Percentiles rank a stretch among this genome's conserved stretches.
Evolutionary conservation across 768 basidiomycete species (phyloP).

Genomic region (Lactarius indigo): DNA sequence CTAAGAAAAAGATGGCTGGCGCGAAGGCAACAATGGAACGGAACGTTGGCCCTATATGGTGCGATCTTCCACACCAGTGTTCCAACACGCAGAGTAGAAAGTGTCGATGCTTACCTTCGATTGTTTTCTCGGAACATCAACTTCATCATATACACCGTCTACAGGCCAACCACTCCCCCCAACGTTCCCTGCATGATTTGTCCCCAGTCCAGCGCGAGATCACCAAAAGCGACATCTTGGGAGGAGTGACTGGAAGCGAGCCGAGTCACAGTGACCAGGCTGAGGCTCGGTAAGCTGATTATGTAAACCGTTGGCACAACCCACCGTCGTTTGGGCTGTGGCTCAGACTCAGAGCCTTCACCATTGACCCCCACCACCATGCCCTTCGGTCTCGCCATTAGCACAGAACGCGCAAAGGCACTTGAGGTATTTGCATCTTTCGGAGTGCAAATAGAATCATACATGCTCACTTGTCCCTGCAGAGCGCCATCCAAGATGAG

Average conservation of each 20-base stretch:
- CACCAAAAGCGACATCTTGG: too few species aligned
- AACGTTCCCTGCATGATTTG: too few species aligned
- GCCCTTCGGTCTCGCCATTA: constrained; percentile 75
- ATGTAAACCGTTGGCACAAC: constrained; percentile 9
- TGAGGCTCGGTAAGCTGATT: not conserved
- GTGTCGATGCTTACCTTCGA: too few species aligned
- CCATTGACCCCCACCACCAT: constrained; percentile 36
- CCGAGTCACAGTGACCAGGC: too few species aligned
- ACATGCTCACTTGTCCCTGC: constrained; percentile 21
- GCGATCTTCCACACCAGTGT: too few species aligned
- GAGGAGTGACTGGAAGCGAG: too few species aligned
- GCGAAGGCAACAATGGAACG: not conserved
- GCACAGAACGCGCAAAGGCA: constrained; percentile 68
- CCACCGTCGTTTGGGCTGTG: not conserved
- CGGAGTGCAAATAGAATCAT: not conserved
- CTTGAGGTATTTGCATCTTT: constrained; percentile 52
- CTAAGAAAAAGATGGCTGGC: constrained; percentile 16
- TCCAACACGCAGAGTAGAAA: too few species aligned
- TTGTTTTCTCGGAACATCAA: too few species aligned
- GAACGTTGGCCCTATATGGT: too few species aligned
- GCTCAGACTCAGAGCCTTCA: constrained; percentile 6
- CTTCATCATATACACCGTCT: too few species aligned
- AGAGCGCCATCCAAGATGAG: constrained; percentile 82
- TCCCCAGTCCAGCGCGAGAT: too few species aligned
- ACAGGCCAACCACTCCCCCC: too few species aligned